Conservation (phyloP, 768 basidiomycete genomes). For the Russula emetica region DNA sequence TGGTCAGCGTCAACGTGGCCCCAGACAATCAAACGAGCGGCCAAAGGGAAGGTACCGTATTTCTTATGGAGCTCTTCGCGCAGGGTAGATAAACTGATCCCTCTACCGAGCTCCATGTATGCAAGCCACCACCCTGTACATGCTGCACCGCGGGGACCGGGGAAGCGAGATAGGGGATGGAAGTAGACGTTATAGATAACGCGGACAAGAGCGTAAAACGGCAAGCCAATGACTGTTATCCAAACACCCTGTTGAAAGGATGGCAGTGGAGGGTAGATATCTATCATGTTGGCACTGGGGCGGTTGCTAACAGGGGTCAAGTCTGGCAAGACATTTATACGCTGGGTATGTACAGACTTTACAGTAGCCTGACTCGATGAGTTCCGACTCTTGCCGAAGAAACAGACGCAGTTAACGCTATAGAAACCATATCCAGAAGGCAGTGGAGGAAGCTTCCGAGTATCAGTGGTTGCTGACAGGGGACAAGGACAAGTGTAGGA, state of each 20-base stretch:
- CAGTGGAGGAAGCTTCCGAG: too few relatives aligned
- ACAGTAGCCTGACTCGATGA: too few relatives aligned
- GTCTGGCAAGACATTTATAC: too few relatives aligned
- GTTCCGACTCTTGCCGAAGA: too few relatives aligned
- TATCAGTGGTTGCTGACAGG: too few relatives aligned
- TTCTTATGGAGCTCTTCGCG: slow-evolving; percentile 9
- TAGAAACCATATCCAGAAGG: too few relatives aligned
- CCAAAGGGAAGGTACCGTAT: slow-evolving; percentile 3
- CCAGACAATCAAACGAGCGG: too few relatives aligned
- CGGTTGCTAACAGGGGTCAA: too few relatives aligned
- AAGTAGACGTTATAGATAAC: slow-evolving; percentile 17
- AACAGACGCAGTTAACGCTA: too few relatives aligned
- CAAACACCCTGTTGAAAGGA: background rate
- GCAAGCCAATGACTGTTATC: background rate
- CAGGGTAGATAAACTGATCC: slow-evolving; percentile 10
- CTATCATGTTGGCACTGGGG: too few relatives aligned
- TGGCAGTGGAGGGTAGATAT: background rate
- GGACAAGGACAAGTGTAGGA: too few relatives aligned
- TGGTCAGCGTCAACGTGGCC: background rate
- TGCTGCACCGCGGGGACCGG: slow-evolving; percentile 16
- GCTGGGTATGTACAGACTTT: too few relatives aligned
- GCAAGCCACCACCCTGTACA: slow-evolving; percentile 22
- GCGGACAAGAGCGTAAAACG: background rate
- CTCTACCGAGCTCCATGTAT: slow-evolving; percentile 13
- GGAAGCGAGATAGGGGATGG: slow-evolving; percentile 18